Evolutionary conservation across 192 early-diverging fungal genomes (phyloP), one percentile per base, ranked within the genome.

Genomic region (Backusella tarrabulga): DNA sequence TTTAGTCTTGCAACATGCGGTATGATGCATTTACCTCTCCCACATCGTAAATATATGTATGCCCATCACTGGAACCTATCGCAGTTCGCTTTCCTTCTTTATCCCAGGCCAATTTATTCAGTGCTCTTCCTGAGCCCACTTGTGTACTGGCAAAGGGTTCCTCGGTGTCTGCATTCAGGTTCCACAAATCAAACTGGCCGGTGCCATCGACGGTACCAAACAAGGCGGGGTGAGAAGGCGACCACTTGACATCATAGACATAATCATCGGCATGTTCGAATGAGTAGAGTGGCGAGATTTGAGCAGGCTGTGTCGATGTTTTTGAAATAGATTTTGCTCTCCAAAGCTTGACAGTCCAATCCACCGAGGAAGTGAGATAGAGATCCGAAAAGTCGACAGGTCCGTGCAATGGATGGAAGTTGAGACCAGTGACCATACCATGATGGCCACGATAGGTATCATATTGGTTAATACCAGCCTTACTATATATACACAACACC

Each of bases 291-390:
- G 87, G 87, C 29, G 91, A 85, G 32, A 91, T 90, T 1, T 71
- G 75, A 6, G 88, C 85, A 40, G 81, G 74, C 11, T 85, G 83
- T 15, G 84, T 90, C 1, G 88, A 79, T 4, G 85, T 77, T 50
- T 86, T 90, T 42, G 87, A 79, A 38, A 86, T 80, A 6, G 90
- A 86, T 78, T 91, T 91, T 21, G 90, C 91, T 72, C 93, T 88
- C 98, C 98, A 99, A 17, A 99, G 84, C 72, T 98, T 97, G 77
- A 97, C 92, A 1, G 97, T 97, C 98, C 98, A 99, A 81, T 99
- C 98, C 3, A 97, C 93, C 11, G 94, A 95, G 40, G 89, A 88
- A 8, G 97, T 98, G 68, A 99, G 77, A 77, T 95, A 99, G 56
- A 99, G 79, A 81, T 99, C 96, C 6, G 94, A 88, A 80, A 97